Evolutionary conservation across 192 early-diverging fungal species (phyloP).

Genomic region (Entrophospora sp.): DNA sequence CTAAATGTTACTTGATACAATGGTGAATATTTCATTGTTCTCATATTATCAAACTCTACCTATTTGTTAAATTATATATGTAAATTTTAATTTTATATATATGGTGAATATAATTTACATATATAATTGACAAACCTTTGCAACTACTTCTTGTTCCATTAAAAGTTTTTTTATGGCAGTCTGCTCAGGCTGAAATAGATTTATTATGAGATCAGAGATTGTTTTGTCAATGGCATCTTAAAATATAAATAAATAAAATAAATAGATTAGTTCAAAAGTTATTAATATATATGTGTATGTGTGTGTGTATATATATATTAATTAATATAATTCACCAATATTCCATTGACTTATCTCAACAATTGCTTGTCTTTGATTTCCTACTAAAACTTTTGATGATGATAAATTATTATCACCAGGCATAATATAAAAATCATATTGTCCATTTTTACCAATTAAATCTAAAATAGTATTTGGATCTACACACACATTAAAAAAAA

Average conservation of each 20-base stretch:
- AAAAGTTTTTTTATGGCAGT: slow-evolving; percentile 18
- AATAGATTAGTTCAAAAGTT: neutral
- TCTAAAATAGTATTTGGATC: too few relatives aligned
- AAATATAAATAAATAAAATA: neutral
- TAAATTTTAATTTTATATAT: neutral
- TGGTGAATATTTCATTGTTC: slow-evolving; percentile 76
- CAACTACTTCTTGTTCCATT: neutral
- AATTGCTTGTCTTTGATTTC: slow-evolving; percentile 30
- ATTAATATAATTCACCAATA: too few relatives aligned
- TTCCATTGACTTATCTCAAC: slow-evolving; percentile 23
- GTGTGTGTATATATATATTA: too few relatives aligned
- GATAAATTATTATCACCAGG: neutral
- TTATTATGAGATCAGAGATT: slow-evolving; percentile 20
- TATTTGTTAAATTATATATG: neutral
- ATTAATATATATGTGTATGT: too few relatives aligned
- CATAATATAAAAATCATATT: slow-evolving; percentile 32
- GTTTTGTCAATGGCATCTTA: slow-evolving; percentile 24
- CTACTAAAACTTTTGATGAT: slow-evolving; percentile 8
- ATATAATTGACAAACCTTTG: slow-evolving; percentile 22
- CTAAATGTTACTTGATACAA: slow-evolving; percentile 81
- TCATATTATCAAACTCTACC: slow-evolving; percentile 40
- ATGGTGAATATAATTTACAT: neutral
- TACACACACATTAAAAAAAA: too few relatives aligned
- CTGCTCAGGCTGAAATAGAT: slow-evolving; percentile 27
- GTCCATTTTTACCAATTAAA: slow-evolving; percentile 20